A percentile compares a stretch with the other conserved stretches of the same genome.
phyloP scores from a whole-genome alignment of 345 rosid species.

The Triadica sebifera region DNA sequence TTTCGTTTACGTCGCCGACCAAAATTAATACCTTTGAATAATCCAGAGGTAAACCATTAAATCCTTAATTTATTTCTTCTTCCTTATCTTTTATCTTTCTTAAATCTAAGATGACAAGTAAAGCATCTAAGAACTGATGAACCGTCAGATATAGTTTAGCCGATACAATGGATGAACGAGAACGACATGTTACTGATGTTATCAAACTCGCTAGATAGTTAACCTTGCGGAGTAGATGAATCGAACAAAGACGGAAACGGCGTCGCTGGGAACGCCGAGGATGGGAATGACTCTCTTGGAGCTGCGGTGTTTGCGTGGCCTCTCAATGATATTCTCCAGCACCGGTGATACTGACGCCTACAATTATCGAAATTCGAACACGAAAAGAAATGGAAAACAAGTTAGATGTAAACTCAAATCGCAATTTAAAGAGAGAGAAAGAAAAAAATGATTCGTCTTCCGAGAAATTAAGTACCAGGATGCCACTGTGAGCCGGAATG shows the following conservation, averaged over 20 bases:
- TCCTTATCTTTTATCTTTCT: no score
- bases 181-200: not conserved
- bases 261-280: conserved; percentile 77
- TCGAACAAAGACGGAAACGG: conserved; percentile 63
- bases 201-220: conserved; percentile 3
- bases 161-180: conserved; percentile 11
- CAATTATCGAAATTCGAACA: not conserved
- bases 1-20: conserved; percentile 14
- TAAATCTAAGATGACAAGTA: not conserved
- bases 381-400: no score
- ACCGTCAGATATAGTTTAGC: conserved; percentile 28
- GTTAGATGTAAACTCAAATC: no score
- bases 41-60: not conserved
- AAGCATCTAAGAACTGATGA: not conserved
- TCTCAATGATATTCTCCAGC: conserved; percentile 52
- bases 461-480: conserved; percentile 47
- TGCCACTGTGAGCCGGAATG: conserved; percentile 60
- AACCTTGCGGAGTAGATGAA: conserved; percentile 73
- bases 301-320: conserved; percentile 49
- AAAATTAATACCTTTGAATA: not conserved
- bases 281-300: conserved; percentile 56
- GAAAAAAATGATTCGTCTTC: not conserved
- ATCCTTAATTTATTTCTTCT: not conserved
- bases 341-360: conserved; percentile 74
- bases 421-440: not conserved